A percentile compares a stretch with the other conserved stretches of the same genome.
These are phyloP conservation scores for Hortiboletus campestris DNA, from an alignment of 768 basidiomycete species.

Conservation along the genomic window DNA sequence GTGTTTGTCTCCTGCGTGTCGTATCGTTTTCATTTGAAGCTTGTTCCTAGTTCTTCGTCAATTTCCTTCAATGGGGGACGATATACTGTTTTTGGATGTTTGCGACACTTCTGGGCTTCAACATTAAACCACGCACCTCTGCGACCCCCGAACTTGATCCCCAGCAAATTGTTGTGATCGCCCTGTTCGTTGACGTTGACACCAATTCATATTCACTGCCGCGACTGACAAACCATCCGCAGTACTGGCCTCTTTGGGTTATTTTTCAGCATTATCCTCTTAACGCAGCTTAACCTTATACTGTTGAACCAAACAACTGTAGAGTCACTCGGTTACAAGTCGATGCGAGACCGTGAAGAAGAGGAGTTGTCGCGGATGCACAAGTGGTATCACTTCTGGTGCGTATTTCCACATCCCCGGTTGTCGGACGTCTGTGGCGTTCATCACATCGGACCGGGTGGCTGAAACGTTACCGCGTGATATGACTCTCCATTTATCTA, in stretches of 20 bases:
- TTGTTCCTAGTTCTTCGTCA: conserved; percentile 69
- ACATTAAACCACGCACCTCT: conserved; percentile 33
- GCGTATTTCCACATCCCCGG: conserved; percentile 23
- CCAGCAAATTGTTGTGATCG: conserved; percentile 71
- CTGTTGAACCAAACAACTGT: conserved; percentile 71
- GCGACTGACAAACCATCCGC: conserved; percentile 9
- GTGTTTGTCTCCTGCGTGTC: conserved; percentile 7
- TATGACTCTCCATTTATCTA: background rate
- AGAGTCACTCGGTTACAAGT: conserved; percentile 60
- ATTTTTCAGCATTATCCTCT: conserved; percentile 59
- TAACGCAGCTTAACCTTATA: conserved; percentile 62
- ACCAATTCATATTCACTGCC: background rate
- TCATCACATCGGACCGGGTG: background rate
- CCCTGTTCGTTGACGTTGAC: conserved; percentile 51
- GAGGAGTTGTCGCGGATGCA: conserved; percentile 48
- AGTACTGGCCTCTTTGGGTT: conserved; percentile 71
- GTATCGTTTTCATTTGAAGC: background rate
- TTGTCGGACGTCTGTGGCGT: background rate
- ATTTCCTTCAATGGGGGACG: conserved; percentile 65
- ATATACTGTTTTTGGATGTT: conserved; percentile 65
- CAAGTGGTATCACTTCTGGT: conserved; percentile 56
- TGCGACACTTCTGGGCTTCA: conserved; percentile 55
- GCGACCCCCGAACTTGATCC: conserved; percentile 46
- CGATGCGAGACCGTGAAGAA: conserved; percentile 65
- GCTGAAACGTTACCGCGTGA: background rate